Percentiles rank a stretch among this genome's conserved stretches.
phyloP scores from a whole-genome alignment of 176 grass and related monocot species.

The Bothriochloa decipiens region DNA sequence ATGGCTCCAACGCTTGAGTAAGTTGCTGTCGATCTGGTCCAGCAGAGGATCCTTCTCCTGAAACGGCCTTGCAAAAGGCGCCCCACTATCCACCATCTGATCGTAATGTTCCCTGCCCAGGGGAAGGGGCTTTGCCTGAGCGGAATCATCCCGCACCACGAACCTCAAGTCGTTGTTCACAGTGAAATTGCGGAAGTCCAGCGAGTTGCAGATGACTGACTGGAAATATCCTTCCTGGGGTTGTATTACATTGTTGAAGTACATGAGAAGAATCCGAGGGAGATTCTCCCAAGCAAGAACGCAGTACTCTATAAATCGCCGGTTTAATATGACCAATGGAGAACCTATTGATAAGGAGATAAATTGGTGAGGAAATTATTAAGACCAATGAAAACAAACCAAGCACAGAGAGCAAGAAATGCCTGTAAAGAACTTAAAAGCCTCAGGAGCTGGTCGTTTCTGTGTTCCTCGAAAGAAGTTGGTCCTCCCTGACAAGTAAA shows the following conservation, averaged over 20 bases:
- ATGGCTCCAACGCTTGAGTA: constrained; percentile 54
- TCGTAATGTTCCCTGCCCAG: constrained; percentile 60
- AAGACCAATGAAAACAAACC: constrained; percentile 24
- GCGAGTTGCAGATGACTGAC: constrained; percentile 82
- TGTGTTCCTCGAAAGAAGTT: constrained; percentile 79
- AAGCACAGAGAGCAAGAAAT: constrained; percentile 47
- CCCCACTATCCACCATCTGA: constrained; percentile 63
- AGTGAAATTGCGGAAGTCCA: constrained; percentile 69
- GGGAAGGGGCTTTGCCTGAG: constrained; percentile 57
- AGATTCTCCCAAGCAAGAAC: constrained; percentile 88
- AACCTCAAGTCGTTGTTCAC: constrained; percentile 82
- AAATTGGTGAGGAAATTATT: constrained; percentile 34
- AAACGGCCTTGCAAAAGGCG: constrained; percentile 89
- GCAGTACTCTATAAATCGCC: constrained; percentile 83
- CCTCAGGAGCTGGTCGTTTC: constrained; percentile 72
- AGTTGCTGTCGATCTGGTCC: constrained; percentile 66
- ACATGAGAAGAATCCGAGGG: constrained; percentile 80
- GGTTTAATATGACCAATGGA: constrained; percentile 76
- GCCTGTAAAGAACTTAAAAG: constrained; percentile 97
- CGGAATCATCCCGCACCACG: constrained; percentile 61
- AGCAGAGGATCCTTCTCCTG: constrained; percentile 55
- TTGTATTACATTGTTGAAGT: constrained; percentile 80
- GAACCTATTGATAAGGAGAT: constrained; percentile 56
- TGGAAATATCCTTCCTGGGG: constrained; percentile 94
- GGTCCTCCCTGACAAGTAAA: constrained; percentile 90